A percentile compares a stretch with the other conserved stretches of the same genome.
Conservation (phyloP, 345 rosid genomes). For the Eucalyptus melliodora region DNA sequence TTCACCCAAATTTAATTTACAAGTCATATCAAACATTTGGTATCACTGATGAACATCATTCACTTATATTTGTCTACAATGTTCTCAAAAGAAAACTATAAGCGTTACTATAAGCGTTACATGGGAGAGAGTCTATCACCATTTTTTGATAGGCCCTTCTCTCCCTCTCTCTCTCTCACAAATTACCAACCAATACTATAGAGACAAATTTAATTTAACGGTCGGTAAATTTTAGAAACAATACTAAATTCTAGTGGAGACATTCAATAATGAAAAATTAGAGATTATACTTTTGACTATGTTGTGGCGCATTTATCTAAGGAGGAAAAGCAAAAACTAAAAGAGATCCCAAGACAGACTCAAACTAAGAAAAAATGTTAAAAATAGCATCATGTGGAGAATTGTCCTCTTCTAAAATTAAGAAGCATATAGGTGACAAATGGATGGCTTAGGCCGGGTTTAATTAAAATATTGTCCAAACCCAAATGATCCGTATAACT, state of each 20-base stretch:
- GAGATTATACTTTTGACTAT: not conserved
- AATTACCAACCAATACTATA: not conserved
- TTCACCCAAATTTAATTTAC: too few species aligned
- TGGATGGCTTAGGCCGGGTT: not conserved
- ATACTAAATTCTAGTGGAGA: not conserved
- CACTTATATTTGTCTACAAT: not conserved
- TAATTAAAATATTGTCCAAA: rapidly evolving
- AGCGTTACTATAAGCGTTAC: not conserved
- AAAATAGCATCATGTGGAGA: too few species aligned
- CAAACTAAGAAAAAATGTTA: not conserved
- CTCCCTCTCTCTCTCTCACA: not conserved
- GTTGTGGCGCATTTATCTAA: not conserved
- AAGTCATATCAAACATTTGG: rapidly evolving
- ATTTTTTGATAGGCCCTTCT: not conserved
- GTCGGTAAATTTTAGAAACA: not conserved
- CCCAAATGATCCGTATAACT: not conserved
- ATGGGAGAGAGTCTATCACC: not conserved
- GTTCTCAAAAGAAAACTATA: too few species aligned
- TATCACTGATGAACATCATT: too few species aligned
- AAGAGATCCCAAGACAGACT: not conserved
- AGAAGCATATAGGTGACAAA: not conserved
- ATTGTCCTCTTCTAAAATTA: not conserved
- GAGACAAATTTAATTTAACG: not conserved
- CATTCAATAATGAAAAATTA: not conserved
- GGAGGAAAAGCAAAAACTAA: not conserved